Evolutionary conservation across 352 stramenopile species (phyloP), one percentile per base, ranked within the genome.

Genomic region (Phytophthora litchii): DNA sequence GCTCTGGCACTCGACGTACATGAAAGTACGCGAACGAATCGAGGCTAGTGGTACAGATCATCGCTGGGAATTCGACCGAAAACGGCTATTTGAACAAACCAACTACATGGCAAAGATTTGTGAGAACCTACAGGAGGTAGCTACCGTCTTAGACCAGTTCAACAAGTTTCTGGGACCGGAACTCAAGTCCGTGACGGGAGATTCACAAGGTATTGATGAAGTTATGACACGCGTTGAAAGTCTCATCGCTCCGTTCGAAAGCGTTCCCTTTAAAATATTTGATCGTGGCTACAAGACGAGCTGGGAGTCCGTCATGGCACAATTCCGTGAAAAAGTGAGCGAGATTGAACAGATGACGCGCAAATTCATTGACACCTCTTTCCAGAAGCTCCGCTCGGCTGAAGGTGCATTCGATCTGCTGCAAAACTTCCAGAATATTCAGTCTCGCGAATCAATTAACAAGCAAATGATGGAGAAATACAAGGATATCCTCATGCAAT

Each of bases 71-170:
- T 99, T 99, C 61, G 91, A 98, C 50, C 78, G 91, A 6, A 98
- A 98, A 58, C 71, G 88, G 3, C 75, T 99, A 3, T 98, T 99
- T 60, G 92, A 98, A 52, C 89, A 97, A 62, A 98, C 95, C 2
- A 97, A 98, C 63, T 98, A 98, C 79, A 98, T 98, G 94, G 89
- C 89, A 4, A 93, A 95, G 54, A 96, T 98, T 19, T 98, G 95
- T 54, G 87, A 95, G 34, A 95, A 98, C 61, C 73, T 99, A 0
- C 79, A 97, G 37, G 94, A 98, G 67, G 92, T 98, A 16, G 90
- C 89, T 4, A 95, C 86, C 0, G 89, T 97, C 3, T 63, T 98
- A 41, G 92, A 98, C 59, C 89, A 98, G 41, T 98, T 99, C 60
- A 88, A 98, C 66, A 96, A 98, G 67, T 98, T 99, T 54, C 72